Percentiles rank a stretch among this genome's conserved stretches.
Evolutionary conservation across 495 filamentous ascomycete species (phyloP).

Genomic region (Tuber borchii): DNA sequence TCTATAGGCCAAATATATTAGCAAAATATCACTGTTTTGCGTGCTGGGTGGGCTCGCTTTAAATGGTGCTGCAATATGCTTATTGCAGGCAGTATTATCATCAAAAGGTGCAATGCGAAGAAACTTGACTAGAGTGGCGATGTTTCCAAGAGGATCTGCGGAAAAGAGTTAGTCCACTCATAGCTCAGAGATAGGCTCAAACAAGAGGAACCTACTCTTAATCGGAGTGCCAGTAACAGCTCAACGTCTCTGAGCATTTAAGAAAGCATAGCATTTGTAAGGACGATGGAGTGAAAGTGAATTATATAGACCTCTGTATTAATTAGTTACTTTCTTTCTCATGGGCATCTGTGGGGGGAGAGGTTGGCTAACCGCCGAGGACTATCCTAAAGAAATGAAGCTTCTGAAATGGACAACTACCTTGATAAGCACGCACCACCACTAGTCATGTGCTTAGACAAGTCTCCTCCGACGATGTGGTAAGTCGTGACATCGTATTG

Average conservation of each 20-base stretch:
- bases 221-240: slow-evolving; percentile 67
- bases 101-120: slow-evolving; percentile 80
- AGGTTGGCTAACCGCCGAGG: slow-evolving; percentile 55
- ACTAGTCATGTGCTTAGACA: slow-evolving; percentile 53
- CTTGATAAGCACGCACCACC: slow-evolving; percentile 37
- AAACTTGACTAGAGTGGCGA: slow-evolving; percentile 88
- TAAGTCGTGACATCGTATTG: slow-evolving; percentile 80
- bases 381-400: slow-evolving; percentile 94
- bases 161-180: slow-evolving; percentile 7
- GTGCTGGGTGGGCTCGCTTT: slow-evolving; percentile 50
- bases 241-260: slow-evolving; percentile 75
- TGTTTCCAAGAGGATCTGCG: slow-evolving; percentile 76
- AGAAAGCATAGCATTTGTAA: slow-evolving; percentile 77
- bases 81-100: slow-evolving; percentile 62
- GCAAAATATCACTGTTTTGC: neutral
- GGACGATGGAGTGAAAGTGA: slow-evolving; percentile 71
- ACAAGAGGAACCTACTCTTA: slow-evolving; percentile 56
- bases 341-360: neutral
- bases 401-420: slow-evolving; percentile 60
- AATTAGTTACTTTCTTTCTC: neutral
- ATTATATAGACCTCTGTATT: slow-evolving; percentile 73
- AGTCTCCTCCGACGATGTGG: slow-evolving; percentile 74
- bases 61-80: slow-evolving; percentile 75
- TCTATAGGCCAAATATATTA: slow-evolving; percentile 17
- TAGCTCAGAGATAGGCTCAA: slow-evolving; percentile 42